phyloP scores from a whole-genome alignment of 345 rosid species.

The Eutrema heterophyllum region DNA sequence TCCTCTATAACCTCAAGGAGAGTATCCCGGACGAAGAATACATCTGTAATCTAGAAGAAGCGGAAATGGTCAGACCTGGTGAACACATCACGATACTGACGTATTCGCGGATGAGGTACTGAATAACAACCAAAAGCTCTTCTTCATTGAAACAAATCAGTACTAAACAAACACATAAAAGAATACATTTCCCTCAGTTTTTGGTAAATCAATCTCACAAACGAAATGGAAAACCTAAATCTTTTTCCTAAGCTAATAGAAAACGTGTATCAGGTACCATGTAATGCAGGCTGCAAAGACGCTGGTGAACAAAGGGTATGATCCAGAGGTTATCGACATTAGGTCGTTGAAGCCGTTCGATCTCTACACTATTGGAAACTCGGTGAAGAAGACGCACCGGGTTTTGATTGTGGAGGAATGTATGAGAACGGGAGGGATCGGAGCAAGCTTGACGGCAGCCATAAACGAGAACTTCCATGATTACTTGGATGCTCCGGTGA shows the following conservation, averaged over 20 bases:
- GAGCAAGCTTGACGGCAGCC: conserved; percentile 86
- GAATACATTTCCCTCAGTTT: too few species aligned
- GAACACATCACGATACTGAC: conserved; percentile 82
- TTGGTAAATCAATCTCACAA: too few species aligned
- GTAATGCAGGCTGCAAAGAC: conserved; percentile 97
- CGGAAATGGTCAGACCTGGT: conserved; percentile 91
- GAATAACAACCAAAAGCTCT: background rate
- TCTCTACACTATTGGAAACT: conserved; percentile 81
- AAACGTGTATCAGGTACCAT: conserved; percentile 49
- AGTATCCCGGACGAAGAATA: conserved; percentile 81
- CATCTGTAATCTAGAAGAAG: conserved; percentile 85
- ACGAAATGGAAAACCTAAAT: too few species aligned
- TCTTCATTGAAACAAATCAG: background rate
- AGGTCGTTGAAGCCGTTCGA: conserved; percentile 88
- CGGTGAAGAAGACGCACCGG: conserved; percentile 84
- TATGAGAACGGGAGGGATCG: conserved; percentile 93
- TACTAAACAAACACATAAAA: background rate
- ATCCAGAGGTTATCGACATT: conserved; percentile 85
- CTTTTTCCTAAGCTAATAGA: background rate
- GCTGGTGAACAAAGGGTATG: conserved; percentile 83
- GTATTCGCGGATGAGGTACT: conserved; percentile 83
- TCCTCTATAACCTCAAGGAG: conserved; percentile 91
- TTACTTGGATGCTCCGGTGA: conserved; percentile 80
- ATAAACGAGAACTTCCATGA: conserved; percentile 83
- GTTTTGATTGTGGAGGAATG: conserved; percentile 93